phyloP scores from a whole-genome alignment of 768 basidiomycete genomes.

The Postia placenta region DNA sequence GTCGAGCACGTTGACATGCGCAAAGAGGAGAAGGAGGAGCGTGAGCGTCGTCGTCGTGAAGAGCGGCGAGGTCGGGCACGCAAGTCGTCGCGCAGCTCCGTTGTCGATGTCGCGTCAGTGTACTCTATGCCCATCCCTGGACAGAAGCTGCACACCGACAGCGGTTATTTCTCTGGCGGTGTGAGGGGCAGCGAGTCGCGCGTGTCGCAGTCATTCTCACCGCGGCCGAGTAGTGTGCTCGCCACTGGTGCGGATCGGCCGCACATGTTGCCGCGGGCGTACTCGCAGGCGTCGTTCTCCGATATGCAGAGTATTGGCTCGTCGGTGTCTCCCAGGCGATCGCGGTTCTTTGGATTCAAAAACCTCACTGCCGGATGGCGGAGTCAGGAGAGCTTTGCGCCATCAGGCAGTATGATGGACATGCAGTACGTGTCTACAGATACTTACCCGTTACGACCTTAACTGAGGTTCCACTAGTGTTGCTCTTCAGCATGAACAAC shows the following conservation, averaged over 20 bases:
- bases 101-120: conserved; percentile 65
- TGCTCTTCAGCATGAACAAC: conserved; percentile 65
- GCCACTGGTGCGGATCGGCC: conserved; percentile 38
- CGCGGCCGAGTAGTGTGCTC: conserved; percentile 36
- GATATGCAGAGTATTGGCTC: conserved; percentile 73
- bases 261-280: conserved; percentile 53
- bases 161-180: conserved; percentile 42
- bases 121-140: conserved; percentile 58
- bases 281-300: conserved; percentile 77
- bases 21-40: conserved; percentile 70
- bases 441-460: conserved; percentile 7
- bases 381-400: conserved; percentile 76
- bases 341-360: conserved; percentile 73
- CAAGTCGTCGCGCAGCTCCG: conserved; percentile 64
- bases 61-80: conserved; percentile 57
- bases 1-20: conserved; percentile 84
- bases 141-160: conserved; percentile 39
- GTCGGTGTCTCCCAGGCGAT: conserved; percentile 52
- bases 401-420: conserved; percentile 87
- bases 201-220: conserved; percentile 39
- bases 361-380: conserved; percentile 67
- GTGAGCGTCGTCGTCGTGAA: conserved; percentile 62
- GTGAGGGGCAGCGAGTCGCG: conserved; percentile 49
- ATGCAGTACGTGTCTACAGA: conserved; percentile 67
- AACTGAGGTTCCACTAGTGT: conserved; percentile 38